Percentiles rank a stretch among this genome's conserved stretches.
These are phyloP conservation scores for Bruguiera sexangula DNA, from an alignment of 345 rosid species.

Conservation along the genomic window DNA sequence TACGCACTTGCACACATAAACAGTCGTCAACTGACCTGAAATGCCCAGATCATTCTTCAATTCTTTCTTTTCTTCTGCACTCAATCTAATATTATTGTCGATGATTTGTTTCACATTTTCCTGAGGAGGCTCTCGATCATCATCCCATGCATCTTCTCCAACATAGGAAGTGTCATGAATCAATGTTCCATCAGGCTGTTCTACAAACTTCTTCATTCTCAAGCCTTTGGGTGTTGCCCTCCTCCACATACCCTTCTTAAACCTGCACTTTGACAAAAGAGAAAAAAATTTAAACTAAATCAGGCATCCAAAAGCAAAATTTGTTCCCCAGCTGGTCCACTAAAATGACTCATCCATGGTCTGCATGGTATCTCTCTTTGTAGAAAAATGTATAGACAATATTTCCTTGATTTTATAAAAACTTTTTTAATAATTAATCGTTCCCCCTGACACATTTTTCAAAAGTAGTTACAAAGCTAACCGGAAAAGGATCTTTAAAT, in stretches of 20 bases:
- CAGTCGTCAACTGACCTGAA: slow-evolving; percentile 46
- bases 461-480: too few relatives aligned
- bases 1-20: slow-evolving; percentile 11
- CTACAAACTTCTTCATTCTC: slow-evolving; percentile 73
- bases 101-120: slow-evolving; percentile 54
- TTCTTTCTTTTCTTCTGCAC: slow-evolving; percentile 59
- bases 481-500: too few relatives aligned
- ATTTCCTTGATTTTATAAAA: too few relatives aligned
- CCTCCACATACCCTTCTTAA: slow-evolving; percentile 84
- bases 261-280: slow-evolving; percentile 41
- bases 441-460: too few relatives aligned
- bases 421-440: too few relatives aligned
- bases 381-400: neutral
- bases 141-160: slow-evolving; percentile 94
- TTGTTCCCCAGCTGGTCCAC: neutral
- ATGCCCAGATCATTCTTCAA: slow-evolving; percentile 61
- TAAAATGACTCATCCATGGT: neutral
- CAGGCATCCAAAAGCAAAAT: neutral
- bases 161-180: slow-evolving; percentile 76
- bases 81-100: slow-evolving; percentile 48
- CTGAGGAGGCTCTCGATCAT: slow-evolving; percentile 52
- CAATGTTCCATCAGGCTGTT: slow-evolving; percentile 76
- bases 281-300: neutral
- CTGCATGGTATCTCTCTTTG: neutral
- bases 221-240: slow-evolving; percentile 80